Base-by-base conservation (phyloP, 495 filamentous ascomycete species). In the Aspergillus steynii region DNA sequence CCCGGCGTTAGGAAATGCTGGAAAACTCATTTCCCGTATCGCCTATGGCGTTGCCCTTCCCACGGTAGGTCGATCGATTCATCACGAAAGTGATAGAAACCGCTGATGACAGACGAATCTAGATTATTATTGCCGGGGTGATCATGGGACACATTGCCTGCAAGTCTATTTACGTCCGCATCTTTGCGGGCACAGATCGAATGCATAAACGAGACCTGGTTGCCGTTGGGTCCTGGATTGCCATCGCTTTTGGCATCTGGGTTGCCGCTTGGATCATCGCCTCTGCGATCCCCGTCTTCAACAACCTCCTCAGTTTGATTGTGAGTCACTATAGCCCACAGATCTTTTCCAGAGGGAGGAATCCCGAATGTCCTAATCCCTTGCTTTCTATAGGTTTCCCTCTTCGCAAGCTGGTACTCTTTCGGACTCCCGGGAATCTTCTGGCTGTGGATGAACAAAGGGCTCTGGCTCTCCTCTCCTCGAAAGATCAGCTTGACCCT, bases 21-120 rank as follows among this genome's bases (percentile, higher is more conserved):
- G 82, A 10, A 70, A 71, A 1, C 28, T 82, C 0, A 62, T 92
- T 4, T 78, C 82, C 54, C 90, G 89, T 72, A 49, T 68, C 4
- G 86, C 88, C 6, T 93, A 87, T 63, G 89, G 88, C 12, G 71
- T 92, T 55, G 88, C 88, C 20, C 69, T 88, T 4, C 90, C 90
- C 0, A 89, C 87, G 15, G 82, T 73, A 42, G 42, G 62, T 48
- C 15, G 10, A 26, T 5, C 25, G 79, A 62, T 20, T 50, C 52
- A 25, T 52, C 20, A 20, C 20, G 20, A 20, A 20, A 20, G 20
- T 20, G 20, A 20, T 20, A 20, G 20, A 20, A 20, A 20, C 20
- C 20, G 20, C 20, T 20, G 20, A 20, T 20, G 20, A 20, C 20
- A 12, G 5, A 10, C 15, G 20, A 20, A 20, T 1, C 2, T 12